Evolutionary conservation across 306 rosid genomes (phyloP).

Genomic region (Vigna mungo): DNA sequence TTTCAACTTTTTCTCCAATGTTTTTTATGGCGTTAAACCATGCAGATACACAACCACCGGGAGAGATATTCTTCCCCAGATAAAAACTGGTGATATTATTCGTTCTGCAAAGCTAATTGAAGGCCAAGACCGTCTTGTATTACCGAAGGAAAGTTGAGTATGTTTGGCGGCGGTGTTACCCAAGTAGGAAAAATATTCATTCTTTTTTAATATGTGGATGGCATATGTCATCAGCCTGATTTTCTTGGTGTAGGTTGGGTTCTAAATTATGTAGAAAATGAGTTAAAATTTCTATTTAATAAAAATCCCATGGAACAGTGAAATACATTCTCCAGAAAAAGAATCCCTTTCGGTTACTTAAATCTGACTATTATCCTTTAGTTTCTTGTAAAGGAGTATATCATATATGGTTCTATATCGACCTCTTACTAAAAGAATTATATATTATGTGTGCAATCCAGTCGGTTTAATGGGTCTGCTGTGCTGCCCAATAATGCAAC

Average conservation of each 20-base stretch:
- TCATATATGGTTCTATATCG: too few species aligned
- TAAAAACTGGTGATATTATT: conserved; percentile 84
- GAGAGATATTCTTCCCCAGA: conserved; percentile 85
- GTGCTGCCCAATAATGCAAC: too few species aligned
- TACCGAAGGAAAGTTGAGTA: conserved; percentile 69
- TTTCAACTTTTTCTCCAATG: not conserved
- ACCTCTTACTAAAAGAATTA: too few species aligned
- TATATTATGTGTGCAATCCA: too few species aligned
- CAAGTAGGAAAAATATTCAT: conserved; percentile 44
- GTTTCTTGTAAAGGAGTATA: not conserved
- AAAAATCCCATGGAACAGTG: not conserved
- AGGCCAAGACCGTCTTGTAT: conserved; percentile 80
- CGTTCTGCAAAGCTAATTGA: conserved; percentile 79
- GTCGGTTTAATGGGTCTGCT: too few species aligned
- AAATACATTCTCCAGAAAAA: not conserved
- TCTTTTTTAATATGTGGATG: conserved; percentile 45
- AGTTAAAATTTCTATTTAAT: conserved; percentile 23
- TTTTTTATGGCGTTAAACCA: conserved; percentile 26
- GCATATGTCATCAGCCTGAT: conserved; percentile 50
- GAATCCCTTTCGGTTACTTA: not conserved
- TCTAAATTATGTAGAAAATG: conserved; percentile 32
- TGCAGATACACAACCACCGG: conserved; percentile 85
- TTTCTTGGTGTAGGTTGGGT: conserved; percentile 61
- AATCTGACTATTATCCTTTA: not conserved
- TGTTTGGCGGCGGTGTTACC: conserved; percentile 2